These are phyloP conservation scores for Cronartium quercuum DNA, from an alignment of 1,284 basidiomycete genomes.

Conservation along the genomic window DNA sequence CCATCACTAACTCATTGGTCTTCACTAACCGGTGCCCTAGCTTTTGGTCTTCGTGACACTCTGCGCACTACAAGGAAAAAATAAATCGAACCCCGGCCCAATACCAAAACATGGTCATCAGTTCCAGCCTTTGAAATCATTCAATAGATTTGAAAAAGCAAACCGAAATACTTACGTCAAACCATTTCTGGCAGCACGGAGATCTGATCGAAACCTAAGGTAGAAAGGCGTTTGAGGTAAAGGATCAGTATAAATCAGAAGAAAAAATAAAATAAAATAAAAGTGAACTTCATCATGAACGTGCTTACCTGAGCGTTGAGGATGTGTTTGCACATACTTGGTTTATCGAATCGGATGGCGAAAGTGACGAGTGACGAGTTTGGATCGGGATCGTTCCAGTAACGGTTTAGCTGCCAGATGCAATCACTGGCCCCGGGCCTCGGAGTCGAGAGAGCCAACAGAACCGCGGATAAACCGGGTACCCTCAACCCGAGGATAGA, in stretches of 20 bases:
- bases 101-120: not conserved
- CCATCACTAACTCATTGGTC: slow-evolving; percentile 83
- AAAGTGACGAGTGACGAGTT: too few species aligned
- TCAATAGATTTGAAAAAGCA: not conserved
- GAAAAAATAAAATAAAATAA: not conserved
- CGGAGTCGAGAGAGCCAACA: too few species aligned
- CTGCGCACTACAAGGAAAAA: slow-evolving; percentile 61
- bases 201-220: slow-evolving; percentile 71
- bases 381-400: too few species aligned
- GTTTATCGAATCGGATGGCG: not conserved
- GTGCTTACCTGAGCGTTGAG: slow-evolving; percentile 68
- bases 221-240: not conserved
- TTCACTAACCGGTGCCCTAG: slow-evolving; percentile 68
- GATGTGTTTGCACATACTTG: slow-evolving; percentile 66
- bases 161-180: slow-evolving; percentile 57
- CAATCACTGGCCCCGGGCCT: too few species aligned
- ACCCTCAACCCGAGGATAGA: too few species aligned
- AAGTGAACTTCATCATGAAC: not conserved
- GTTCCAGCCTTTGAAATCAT: not conserved
- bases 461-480: too few species aligned
- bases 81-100: not conserved
- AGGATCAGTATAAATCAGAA: too few species aligned
- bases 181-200: slow-evolving; percentile 92
- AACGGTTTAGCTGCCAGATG: too few species aligned
- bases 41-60: slow-evolving; percentile 73